Base-by-base conservation (phyloP, 495 filamentous ascomycete species). In the Margaritispora aquatica region DNA sequence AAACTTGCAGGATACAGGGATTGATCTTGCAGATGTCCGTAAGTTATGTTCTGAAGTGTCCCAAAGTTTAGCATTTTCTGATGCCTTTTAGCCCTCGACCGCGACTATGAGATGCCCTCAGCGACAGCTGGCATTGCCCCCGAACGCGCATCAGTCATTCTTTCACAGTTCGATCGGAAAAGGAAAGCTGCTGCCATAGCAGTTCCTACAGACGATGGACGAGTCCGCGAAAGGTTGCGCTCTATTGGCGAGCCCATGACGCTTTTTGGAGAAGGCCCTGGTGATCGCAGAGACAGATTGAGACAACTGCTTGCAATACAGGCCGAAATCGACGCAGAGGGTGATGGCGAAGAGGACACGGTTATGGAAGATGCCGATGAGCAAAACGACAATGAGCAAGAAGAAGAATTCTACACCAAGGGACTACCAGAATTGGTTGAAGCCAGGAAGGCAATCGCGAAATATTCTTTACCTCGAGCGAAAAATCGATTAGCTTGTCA, bases 391-490 rank as follows among this genome's bases (percentile, higher is more conserved):
- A 84, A 71, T 4, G 88, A 92, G 48, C 85, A 91, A 64, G 90
- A 96, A 63, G 94, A 97, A 69, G 94, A 98, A 63, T 97, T 97
- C 69, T 99, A 97, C 69, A 96, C 93, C 0, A 81, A 86, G 52
- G 94, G 95, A 0, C 77, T 80, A 2, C 74, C 81, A 10, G 88
- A 88, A 51, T 74, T 99, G 11, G 75, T 96, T 19, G 77, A 87
- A 21, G 89, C 90, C 4, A 79, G 94, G 49, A 86, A 83, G 67
- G 80, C 84, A 9, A 96, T 99, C 56, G 95, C 94, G 7, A 75
- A 80, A 19, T 97, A 86, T 71, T 96, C 91, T 17, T 71, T 99
- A 26, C 92, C 92, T 2, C 77, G 88, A 50, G 90, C 94, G 49
- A 90, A 88, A 68, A 74, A 78, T 54, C 79, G 93, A 57, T 80